Evolutionary conservation across 352 stramenopile species (phyloP).

Genomic region (Synura sp.): DNA sequence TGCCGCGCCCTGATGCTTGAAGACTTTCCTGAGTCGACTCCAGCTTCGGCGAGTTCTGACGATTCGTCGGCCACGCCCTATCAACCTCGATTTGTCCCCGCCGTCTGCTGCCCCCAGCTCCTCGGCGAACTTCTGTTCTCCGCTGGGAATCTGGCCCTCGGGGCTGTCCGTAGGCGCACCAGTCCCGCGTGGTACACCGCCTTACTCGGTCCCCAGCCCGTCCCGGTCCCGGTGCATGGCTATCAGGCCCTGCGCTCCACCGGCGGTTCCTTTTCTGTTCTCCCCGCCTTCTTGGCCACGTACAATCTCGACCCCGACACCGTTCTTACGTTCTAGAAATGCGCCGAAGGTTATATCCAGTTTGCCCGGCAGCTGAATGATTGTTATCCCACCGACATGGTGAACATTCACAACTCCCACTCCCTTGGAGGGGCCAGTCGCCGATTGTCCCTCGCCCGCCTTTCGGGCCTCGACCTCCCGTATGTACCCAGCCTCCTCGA

Average conservation of each 20-base stretch:
- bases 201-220: conserved; percentile 4
- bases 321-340: conserved; percentile 10
- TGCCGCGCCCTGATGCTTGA: not conserved
- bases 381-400: conserved; percentile 24
- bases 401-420: conserved; percentile 27
- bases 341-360: conserved; percentile 19
- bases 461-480: conserved; percentile 10
- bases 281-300: not conserved
- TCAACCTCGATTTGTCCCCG: conserved; percentile 3
- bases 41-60: not conserved
- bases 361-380: conserved; percentile 11
- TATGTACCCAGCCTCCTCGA: conserved; percentile 17
- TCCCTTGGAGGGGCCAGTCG: conserved; percentile 3
- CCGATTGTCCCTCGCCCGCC: not conserved
- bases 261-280: conserved; percentile 5
- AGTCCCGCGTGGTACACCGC: conserved; percentile 12
- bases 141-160: not conserved
- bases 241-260: conserved; percentile 14
- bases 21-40: conserved; percentile 11
- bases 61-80: conserved; percentile 10
- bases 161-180: conserved; percentile 5
- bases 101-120: not conserved
- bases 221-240: not conserved
- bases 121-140: not conserved
- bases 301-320: conserved; percentile 3